Percentiles rank a stretch among this genome's conserved stretches.
Evolutionary conservation across 140 eudicot genomes (phyloP).

Genomic region (Senecio squalidus): DNA sequence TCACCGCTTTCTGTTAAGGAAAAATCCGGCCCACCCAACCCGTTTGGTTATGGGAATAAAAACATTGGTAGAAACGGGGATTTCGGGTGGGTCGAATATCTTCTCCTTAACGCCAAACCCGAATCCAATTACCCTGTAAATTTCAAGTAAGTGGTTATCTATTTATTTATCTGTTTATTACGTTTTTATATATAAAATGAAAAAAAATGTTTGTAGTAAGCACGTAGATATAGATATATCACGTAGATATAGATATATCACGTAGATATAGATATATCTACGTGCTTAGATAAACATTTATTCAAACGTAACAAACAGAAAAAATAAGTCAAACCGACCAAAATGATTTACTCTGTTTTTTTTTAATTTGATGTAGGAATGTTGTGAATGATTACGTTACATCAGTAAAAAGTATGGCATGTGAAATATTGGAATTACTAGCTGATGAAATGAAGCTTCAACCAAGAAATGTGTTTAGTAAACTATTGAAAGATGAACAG

Average conservation of each 20-base stretch:
- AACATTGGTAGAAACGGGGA: conserved; percentile 75
- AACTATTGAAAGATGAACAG: conserved; percentile 60
- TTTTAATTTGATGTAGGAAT: conserved; percentile 19
- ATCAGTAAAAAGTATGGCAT: conserved; percentile 60
- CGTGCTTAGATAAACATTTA: no score
- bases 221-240: no score
- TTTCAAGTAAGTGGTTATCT: conserved; percentile 33
- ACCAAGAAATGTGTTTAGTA: conserved; percentile 53
- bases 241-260: no score
- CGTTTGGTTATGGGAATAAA: conserved; percentile 80
- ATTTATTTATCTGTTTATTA: no score
- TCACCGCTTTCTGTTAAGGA: conserved; percentile 47
- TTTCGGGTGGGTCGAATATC: conserved; percentile 80
- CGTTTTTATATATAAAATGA: no score
- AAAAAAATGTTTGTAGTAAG: no score
- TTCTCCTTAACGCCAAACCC: conserved; percentile 47
- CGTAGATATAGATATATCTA: no score
- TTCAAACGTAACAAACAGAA: no score
- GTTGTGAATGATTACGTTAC: conserved; percentile 46
- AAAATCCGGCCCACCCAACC: conserved; percentile 56
- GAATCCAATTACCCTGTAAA: conserved; percentile 45
- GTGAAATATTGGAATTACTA: conserved; percentile 56
- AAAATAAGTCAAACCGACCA: neutral
- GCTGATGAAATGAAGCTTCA: conserved; percentile 64
- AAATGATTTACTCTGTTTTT: neutral